Evolutionary conservation across 768 basidiomycete genomes (phyloP), one percentile per base, ranked within the genome.

Genomic region (Boletus pseudopeckii): DNA sequence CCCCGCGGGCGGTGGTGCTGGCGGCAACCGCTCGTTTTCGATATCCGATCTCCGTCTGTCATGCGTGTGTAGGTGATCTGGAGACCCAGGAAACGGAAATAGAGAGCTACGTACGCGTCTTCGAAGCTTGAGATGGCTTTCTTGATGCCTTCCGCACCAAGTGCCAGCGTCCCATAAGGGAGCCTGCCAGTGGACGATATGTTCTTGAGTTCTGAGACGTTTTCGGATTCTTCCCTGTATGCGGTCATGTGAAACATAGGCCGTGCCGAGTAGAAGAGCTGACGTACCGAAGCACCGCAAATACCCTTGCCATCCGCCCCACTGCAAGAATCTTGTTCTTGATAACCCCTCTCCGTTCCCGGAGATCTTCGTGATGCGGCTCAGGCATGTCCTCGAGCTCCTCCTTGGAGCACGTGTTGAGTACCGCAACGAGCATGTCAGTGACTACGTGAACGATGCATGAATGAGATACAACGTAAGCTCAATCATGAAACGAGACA

Each of bases 401-500:
- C 66, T 97, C 94, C 71, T 94, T 91, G 45, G 90, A 91, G 72
- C 94, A 98, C 32, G 92, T 93, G 64, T 93, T 91, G 37, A 99
- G 82, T 40, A 99, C 92, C 5, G 94, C 93, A 33, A 96, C 93
- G 52, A 99, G 78, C 95, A 98, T 98, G 67, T 99, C 96, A 53
- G 90, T 95, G 72, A 98, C 95, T 98, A 54, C 5, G 44, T 24
- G 37, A 13, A 51, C 17, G 26, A 18, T 20, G 22, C 5, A 34
- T 58, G 49, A 32, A 45, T 32, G 41, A 40, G 46, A 20, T 18
- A 20, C 17, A 9, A 5, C 7, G 17, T 22, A 18, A 20, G 13
- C 2, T 24, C 17, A 20, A 15, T 26, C n/a, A 46, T 26, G 10
- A 44, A 46, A 13, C 18, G 11, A 14, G 24, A 32, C 1, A 3